Base-by-base conservation (phyloP, 1,284 basidiomycete genomes). In the Marasmius sp. region DNA sequence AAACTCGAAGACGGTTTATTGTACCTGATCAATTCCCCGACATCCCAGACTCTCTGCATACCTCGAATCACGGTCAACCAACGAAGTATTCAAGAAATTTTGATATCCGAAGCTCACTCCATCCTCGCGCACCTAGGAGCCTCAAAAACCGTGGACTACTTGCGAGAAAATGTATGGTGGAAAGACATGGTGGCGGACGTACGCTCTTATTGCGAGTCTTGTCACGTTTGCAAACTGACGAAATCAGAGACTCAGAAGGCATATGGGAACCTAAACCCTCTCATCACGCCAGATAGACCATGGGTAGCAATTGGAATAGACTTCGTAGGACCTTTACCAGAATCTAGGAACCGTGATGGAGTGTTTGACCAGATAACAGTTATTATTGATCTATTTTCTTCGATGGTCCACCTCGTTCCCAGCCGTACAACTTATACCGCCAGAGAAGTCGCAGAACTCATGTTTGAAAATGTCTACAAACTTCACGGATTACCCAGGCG, bases 301-400 rank as follows among this genome's bases (percentile, higher is more conserved):
- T 79, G 76, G 74, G 68, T 75, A 33, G 49, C 66, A 1, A 72
- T 81, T 1, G 74, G 75, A 0, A 72, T 82, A 6, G 78, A 82
- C 52, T 79, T 81, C 57, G 48, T 50, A 2, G 48, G 48, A 3
- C 48, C 48, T 4, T 7, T 50, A 3, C 48, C 48, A 4, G 48
- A 63, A 4, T 75, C 73, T 0, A 62, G 63, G 20, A 69, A 71
- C 39, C 49, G 70, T 12, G 63, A 77, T 52, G 68, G 72, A 0
- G 63, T 67, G 0, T 80, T 66, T 57, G 71, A 77, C 59, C 57
- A 63, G 33, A 65, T 74, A 3, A 67, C 69, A 0, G 71, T 76
- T 0, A 64, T 79, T 0, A 75, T 78, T 6, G 68, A 74, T 63
- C 69, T 72, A 5, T 64, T 79, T 1, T 71, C 74, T 0, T 65